Base-by-base conservation (phyloP, 176 grass and related monocot species). In the Chrysopogon serrulatus region DNA sequence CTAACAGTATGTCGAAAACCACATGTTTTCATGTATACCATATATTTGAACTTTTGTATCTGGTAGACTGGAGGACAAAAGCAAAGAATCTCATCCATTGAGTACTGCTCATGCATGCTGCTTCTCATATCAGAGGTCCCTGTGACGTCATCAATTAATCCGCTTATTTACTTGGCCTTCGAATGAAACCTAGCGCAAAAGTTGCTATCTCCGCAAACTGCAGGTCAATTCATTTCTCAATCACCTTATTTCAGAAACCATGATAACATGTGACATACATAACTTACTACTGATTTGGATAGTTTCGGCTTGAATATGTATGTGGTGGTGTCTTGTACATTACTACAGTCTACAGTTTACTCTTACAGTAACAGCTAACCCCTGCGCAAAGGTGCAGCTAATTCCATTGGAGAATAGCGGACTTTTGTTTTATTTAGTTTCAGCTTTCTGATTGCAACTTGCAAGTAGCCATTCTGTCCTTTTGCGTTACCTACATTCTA, bases 31-130 rank as follows among this genome's bases (percentile, higher is more conserved):
- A n/a, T n/a, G n/a, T n/a, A n/a, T n/a, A n/a, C n/a, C n/a, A n/a
- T n/a, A n/a, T n/a, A n/a, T n/a, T n/a, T n/a, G n/a, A n/a, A n/a
- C n/a, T n/a, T n/a, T n/a, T n/a, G n/a, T n/a, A n/a, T n/a, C n/a
- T n/a, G n/a, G n/a, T n/a, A n/a, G n/a, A n/a, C n/a, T n/a, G n/a
- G n/a, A n/a, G n/a, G n/a, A n/a, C n/a, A n/a, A n/a, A n/a, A n/a
- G n/a, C 8, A 65, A 98, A 93, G 44, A 94, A 93, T 85, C 74
- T 98, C 77, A 89, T 98, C 47, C 93, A 28, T 92, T 90, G 72
- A 98, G 95, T 60, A 81, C 86, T 86, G 95, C 95, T 74, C 78
- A 73, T 5, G 79, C 77, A 67, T n/a, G n/a, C 36, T 5, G 86
- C 79, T 63, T 88, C 74, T 59, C 72, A 95, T 63, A 70, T 95